Evolutionary conservation across 345 rosid genomes (phyloP).

Genomic region (Clausena lansium): DNA sequence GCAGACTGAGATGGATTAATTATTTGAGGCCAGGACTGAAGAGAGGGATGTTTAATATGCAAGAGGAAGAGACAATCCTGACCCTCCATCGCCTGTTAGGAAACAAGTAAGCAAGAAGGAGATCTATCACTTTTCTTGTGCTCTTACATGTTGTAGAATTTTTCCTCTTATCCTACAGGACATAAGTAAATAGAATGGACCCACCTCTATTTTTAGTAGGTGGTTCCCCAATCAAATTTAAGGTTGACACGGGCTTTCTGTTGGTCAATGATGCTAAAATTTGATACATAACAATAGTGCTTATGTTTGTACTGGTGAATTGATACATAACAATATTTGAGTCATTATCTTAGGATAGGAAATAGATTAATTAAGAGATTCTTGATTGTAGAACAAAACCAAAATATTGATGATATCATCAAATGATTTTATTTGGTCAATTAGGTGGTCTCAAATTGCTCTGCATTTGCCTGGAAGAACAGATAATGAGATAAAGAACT

Average conservation of each 20-base stretch:
- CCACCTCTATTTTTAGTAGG: background rate
- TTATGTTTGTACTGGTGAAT: too few relatives aligned
- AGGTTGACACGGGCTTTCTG: background rate
- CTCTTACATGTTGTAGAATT: too few relatives aligned
- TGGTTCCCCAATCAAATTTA: background rate
- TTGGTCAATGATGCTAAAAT: background rate
- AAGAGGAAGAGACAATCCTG: conserved; percentile 73
- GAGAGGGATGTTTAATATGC: conserved; percentile 52
- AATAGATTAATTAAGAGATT: background rate
- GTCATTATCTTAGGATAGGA: too few relatives aligned
- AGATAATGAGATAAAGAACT: conserved; percentile 88
- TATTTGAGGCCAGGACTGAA: conserved; percentile 87
- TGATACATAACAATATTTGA: too few relatives aligned
- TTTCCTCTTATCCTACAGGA: background rate
- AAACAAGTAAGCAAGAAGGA: conserved; percentile 60
- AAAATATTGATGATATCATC: background rate
- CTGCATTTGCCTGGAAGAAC: conserved; percentile 92
- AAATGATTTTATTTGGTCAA: background rate
- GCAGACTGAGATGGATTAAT: conserved; percentile 93
- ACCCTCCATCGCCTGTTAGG: conserved; percentile 70
- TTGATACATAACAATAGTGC: too few relatives aligned
- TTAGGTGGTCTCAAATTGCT: conserved; percentile 90
- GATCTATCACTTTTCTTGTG: background rate
- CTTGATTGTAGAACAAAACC: background rate
- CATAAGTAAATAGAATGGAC: background rate